These are phyloP conservation scores for Colletotrichum cereale DNA, from an alignment of 2,329 filamentous ascomycete genomes.

Conservation along the genomic window DNA sequence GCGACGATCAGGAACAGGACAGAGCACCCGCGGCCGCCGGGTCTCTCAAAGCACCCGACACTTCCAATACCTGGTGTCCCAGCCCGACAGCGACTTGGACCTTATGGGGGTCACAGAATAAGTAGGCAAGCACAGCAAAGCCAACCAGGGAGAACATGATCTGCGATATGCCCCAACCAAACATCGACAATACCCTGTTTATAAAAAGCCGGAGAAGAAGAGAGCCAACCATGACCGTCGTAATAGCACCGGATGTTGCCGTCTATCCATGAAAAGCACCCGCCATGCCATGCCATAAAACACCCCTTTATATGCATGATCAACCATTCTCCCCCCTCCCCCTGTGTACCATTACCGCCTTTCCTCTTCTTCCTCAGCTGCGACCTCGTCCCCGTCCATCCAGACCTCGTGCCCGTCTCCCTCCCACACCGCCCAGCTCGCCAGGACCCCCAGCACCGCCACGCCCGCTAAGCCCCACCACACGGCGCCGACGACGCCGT, in stretches of 20 bases:
- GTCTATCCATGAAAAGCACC: background rate
- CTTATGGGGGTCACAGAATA: constrained; percentile 51
- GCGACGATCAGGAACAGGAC: background rate
- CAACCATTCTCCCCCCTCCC: background rate
- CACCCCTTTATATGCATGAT: background rate
- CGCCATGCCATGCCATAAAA: background rate
- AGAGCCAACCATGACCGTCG: background rate
- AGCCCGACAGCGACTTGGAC: constrained; percentile 47
- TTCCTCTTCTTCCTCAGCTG: constrained; percentile 37
- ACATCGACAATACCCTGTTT: background rate
- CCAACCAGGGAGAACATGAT: background rate
- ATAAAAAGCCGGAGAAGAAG: background rate
- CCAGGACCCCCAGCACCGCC: constrained; percentile 61
- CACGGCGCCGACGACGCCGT: constrained; percentile 68
- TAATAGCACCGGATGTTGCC: no score
- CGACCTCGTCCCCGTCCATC: constrained; percentile 70
- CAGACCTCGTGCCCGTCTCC: constrained; percentile 75
- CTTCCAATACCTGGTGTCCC: constrained; percentile 50
- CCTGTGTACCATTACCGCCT: background rate
- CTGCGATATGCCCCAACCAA: background rate
- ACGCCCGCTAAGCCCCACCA: constrained; percentile 68
- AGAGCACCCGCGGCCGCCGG: background rate
- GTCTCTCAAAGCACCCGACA: constrained; percentile 43
- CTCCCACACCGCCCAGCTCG: constrained; percentile 69
- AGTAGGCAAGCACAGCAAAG: no score